Percentiles rank a stretch among this genome's conserved stretches.
Evolutionary conservation across 306 rosid genomes (phyloP).

Genomic region (Cucurbita moschata): DNA sequence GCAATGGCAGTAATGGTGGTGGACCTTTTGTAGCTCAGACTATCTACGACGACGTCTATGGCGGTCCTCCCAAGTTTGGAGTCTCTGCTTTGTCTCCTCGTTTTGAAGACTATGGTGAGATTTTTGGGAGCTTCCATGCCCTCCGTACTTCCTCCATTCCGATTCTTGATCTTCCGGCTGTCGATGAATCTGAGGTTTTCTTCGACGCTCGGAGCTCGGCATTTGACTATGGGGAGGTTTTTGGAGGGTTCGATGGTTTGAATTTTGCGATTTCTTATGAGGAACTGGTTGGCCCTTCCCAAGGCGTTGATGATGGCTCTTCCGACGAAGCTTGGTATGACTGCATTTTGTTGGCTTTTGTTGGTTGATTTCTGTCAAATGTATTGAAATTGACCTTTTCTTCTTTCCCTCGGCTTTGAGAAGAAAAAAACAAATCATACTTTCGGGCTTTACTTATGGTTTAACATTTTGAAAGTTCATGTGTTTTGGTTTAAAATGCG

Average conservation of each 20-base stretch:
- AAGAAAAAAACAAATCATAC: not conserved
- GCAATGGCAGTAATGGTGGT: slow-evolving; percentile 6
- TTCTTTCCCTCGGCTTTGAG: not conserved
- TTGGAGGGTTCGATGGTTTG: slow-evolving; percentile 40
- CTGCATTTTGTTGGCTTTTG: slow-evolving; percentile 2
- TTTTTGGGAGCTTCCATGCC: slow-evolving; percentile 59
- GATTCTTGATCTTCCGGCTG: slow-evolving; percentile 65
- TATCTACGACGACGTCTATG: slow-evolving; percentile 73
- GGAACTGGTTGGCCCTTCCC: slow-evolving; percentile 37
- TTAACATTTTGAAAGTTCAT: not conserved
- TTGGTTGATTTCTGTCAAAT: slow-evolving; percentile 10
- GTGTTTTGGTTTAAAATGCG: not conserved
- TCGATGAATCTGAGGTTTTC: slow-evolving; percentile 43
- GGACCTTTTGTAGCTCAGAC: slow-evolving; percentile 22
- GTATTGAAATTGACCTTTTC: slow-evolving; percentile 7
- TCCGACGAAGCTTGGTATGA: slow-evolving; percentile 73
- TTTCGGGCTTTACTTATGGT: not conserved
- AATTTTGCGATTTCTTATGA: slow-evolving; percentile 52
- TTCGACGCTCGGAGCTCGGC: slow-evolving; percentile 48
- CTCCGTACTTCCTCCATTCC: slow-evolving; percentile 81
- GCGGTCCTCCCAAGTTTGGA: slow-evolving; percentile 66
- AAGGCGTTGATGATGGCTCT: slow-evolving; percentile 18
- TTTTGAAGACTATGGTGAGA: slow-evolving; percentile 82
- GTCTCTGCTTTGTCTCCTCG: slow-evolving; percentile 64
- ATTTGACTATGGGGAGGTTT: slow-evolving; percentile 67